These are phyloP conservation scores for Haberlea rhodopensis DNA, from an alignment of 257 asterid species.

Conservation along the genomic window DNA sequence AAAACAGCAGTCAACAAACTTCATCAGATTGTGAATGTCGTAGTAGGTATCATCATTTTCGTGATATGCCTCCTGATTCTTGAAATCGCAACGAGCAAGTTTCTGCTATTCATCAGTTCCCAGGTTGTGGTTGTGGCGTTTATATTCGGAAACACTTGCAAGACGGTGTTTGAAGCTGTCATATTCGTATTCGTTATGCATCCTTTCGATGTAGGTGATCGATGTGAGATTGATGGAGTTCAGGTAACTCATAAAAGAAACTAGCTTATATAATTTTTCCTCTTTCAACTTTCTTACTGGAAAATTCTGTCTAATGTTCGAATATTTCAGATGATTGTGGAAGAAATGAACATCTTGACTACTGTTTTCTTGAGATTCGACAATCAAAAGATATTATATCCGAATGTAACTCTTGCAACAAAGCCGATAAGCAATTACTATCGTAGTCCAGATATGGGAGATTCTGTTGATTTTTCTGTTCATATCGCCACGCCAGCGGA, in stretches of 20 bases:
- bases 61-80: too few species aligned
- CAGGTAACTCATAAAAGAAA: constrained; percentile 41
- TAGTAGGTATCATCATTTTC: too few species aligned
- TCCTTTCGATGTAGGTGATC: constrained; percentile 89
- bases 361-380: constrained; percentile 68
- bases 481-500: constrained; percentile 76
- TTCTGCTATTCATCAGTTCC: too few species aligned
- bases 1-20: too few species aligned
- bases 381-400: constrained; percentile 63
- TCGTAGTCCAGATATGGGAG: constrained; percentile 90
- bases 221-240: constrained; percentile 80
- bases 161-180: constrained; percentile 76
- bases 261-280: neutral
- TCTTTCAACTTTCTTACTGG: constrained; percentile 1
- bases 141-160: constrained; percentile 82
- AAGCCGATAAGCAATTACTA: constrained; percentile 64
- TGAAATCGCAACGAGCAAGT: too few species aligned
- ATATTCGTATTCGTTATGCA: constrained; percentile 81
- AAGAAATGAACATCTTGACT: constrained; percentile 88
- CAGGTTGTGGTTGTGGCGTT: too few species aligned
- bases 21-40: constrained; percentile 60
- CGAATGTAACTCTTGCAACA: constrained; percentile 68
- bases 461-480: constrained; percentile 55
- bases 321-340: constrained; percentile 70
- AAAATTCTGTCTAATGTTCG: neutral